A percentile compares a stretch with the other conserved stretches of the same genome.
Conservation (phyloP, 2,329 filamentous ascomycete species). For the Malbranchea zuffiana region DNA sequence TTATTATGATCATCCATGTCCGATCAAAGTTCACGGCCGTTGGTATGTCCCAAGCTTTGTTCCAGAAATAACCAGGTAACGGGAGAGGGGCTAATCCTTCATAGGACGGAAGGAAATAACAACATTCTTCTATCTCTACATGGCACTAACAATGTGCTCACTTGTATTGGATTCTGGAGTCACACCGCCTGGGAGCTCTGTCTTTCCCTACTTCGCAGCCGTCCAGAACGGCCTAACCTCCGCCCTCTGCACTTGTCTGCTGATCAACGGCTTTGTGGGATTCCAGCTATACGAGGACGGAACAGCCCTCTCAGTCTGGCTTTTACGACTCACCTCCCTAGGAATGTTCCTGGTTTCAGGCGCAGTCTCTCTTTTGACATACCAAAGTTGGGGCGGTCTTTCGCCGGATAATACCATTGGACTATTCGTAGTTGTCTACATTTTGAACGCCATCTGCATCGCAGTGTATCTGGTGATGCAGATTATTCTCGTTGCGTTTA, state of each 20-base stretch:
- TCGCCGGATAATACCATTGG: constrained; percentile 76
- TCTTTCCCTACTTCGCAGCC: constrained; percentile 86
- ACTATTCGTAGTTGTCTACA: constrained; percentile 81
- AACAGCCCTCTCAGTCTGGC: constrained; percentile 85
- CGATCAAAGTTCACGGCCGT: constrained; percentile 97
- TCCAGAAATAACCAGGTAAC: too few species aligned
- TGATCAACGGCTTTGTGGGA: constrained; percentile 96
- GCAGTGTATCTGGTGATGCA: constrained; percentile 81
- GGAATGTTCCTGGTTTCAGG: constrained; percentile 79
- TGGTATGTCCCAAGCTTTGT: constrained; percentile 45
- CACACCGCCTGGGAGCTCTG: constrained; percentile 64
- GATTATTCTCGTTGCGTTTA: constrained; percentile 75
- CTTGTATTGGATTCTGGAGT: constrained; percentile 89
- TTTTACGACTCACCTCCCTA: constrained; percentile 66
- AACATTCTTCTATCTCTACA: constrained; percentile 95
- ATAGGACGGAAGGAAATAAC: constrained; percentile 60
- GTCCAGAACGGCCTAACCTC: constrained; percentile 76
- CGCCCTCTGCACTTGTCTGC: constrained; percentile 72
- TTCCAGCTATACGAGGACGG: constrained; percentile 98
- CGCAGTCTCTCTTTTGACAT: constrained; percentile 79
- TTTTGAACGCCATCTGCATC: constrained; percentile 79
- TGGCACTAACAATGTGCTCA: constrained; percentile 77
- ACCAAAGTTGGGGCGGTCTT: constrained; percentile 81
- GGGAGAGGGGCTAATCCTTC: too few species aligned
- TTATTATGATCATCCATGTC: constrained; percentile 95